Evolutionary conservation across 2,329 filamentous ascomycete species (phyloP), one percentile per base, ranked within the genome.

Genomic region (Penicillium sclerotigenum): DNA sequence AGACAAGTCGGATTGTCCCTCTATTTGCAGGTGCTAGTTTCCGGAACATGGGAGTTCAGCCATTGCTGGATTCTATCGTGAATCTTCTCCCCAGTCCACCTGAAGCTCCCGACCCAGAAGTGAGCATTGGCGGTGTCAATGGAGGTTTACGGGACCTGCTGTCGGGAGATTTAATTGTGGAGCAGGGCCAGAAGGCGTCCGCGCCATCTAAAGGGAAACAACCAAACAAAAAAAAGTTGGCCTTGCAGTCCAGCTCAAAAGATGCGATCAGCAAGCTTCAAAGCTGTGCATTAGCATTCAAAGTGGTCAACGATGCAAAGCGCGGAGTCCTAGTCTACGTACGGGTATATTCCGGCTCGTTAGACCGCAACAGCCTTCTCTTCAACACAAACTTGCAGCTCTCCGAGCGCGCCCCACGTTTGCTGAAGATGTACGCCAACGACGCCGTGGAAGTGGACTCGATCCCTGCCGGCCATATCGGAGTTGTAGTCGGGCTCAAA

Each of bases 1-100:
- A 87, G 10, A 63, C 62, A 9, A 91, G 90, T 48, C 79, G 77
- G n/a, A 79, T 95, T 18, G 88, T 94, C 41, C 93, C 93, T 0
- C 83, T 97, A 0, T 95, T 96, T 73, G 90, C 90, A 0, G 93
- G 93, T 2, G 92, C 93, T 5, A 97, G 92, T 72, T 91, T 97
- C 73, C 86, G 89, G 40, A 96, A 97, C 62, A 90, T 97, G 59
- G 94, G 94, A 8, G 91, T 97, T 4, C 91, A 97, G 71, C 91
- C 92, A 28, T 79, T 99, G 22, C 82, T 97, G 51, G 91, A 97
- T 71, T 90, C 90, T 36, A 86, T 97, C 13, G 85, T 91, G 9
- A 90, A 97, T 68, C 87, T 97, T 43, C 80, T 97, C 2, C 94
- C 94, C 0, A 90, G 86, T 61, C 94, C 94, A 0, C 76, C 81